Conservation (phyloP, 2,329 filamentous ascomycete species). For the Thermoascus crustaceus region DNA sequence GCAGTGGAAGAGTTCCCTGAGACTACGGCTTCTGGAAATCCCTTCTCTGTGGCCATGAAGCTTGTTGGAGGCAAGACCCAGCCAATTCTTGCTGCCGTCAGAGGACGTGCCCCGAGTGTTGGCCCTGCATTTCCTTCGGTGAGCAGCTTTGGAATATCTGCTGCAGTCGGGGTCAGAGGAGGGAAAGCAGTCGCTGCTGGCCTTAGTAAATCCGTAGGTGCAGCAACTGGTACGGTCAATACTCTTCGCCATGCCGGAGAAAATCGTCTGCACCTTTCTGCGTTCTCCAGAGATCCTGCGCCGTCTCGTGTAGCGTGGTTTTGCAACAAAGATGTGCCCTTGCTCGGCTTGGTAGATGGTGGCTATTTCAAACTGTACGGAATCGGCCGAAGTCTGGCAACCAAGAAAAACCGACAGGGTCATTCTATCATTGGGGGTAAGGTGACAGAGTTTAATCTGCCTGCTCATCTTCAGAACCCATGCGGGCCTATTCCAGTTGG, state of each 20-base stretch:
- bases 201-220: conserved; percentile 43
- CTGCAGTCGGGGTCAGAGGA: conserved; percentile 39
- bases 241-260: conserved; percentile 41
- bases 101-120: conserved; percentile 43
- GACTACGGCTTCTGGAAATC: conserved; percentile 25
- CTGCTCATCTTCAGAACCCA: conserved; percentile 51
- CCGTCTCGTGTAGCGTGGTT: conserved; percentile 41
- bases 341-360: conserved; percentile 38
- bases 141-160: conserved; percentile 36
- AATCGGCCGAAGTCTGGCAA: conserved; percentile 35
- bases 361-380: conserved; percentile 39
- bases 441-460: conserved; percentile 60
- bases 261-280: conserved; percentile 40
- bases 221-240: conserved; percentile 41
- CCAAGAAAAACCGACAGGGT: conserved; percentile 47
- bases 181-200: conserved; percentile 43
- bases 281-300: conserved; percentile 29
- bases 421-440: conserved; percentile 48
- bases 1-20: conserved; percentile 43
- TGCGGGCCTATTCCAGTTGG: conserved; percentile 51
- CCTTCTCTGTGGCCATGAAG: conserved; percentile 62
- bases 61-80: conserved; percentile 54
- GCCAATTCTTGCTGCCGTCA: conserved; percentile 60
- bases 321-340: conserved; percentile 32
- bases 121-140: conserved; percentile 36